These are phyloP conservation scores for Azolla pinnata DNA, from an alignment of 75 land plant genomes.

Conservation along the genomic window DNA sequence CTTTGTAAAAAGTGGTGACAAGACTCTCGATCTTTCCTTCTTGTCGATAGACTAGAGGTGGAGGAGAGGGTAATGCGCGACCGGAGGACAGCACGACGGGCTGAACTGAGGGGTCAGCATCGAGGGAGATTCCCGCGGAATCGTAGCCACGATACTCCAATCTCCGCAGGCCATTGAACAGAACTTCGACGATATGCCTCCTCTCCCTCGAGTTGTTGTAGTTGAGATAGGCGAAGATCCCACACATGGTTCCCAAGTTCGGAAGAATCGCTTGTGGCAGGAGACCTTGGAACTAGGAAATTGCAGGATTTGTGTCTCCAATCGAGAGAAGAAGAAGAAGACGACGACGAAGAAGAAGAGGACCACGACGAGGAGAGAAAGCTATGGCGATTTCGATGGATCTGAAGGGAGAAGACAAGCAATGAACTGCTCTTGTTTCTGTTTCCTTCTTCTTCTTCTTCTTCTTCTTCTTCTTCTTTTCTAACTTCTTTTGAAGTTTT, in stretches of 20 bases:
- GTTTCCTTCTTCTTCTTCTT: too few relatives aligned
- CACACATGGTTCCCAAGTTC: slow-evolving; percentile 50
- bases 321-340: too few relatives aligned
- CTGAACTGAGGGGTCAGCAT: slow-evolving; percentile 14
- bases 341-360: too few relatives aligned
- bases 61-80: slow-evolving; percentile 10
- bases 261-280: background rate
- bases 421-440: too few relatives aligned
- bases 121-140: slow-evolving; percentile 88
- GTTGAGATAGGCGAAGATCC: slow-evolving; percentile 90
- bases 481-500: too few relatives aligned
- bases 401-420: too few relatives aligned
- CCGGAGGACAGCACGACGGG: background rate
- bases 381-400: too few relatives aligned
- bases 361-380: too few relatives aligned
- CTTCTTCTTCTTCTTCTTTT: too few relatives aligned
- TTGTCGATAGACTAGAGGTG: slow-evolving; percentile 83
- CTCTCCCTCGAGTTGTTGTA: slow-evolving; percentile 60
- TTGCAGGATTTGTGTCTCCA: too few relatives aligned
- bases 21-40: slow-evolving; percentile 96
- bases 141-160: slow-evolving; percentile 97
- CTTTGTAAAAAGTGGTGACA: slow-evolving; percentile 72
- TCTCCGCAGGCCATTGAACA: slow-evolving; percentile 85
- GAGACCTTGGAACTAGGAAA: too few relatives aligned
- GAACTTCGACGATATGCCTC: slow-evolving; percentile 66